phyloP scores from a whole-genome alignment of 2,329 filamentous ascomycete species.

The Bimuria novae-zelandiae region DNA sequence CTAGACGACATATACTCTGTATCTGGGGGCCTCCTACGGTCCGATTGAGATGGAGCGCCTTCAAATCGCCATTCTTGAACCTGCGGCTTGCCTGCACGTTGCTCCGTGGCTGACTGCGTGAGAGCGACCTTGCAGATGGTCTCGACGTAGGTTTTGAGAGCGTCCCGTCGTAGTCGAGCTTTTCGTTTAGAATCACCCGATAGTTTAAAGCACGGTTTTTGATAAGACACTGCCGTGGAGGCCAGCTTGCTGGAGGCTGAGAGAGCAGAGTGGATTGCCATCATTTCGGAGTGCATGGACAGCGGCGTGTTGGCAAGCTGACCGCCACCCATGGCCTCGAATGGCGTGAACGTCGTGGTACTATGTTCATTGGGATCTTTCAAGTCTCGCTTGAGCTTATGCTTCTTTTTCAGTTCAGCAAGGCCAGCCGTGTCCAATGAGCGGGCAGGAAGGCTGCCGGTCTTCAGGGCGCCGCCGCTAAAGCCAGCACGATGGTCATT shows the following conservation, averaged over 20 bases:
- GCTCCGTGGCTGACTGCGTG: constrained; percentile 33
- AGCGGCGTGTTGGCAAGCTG: constrained; percentile 49
- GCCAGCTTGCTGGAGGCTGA: constrained; percentile 51
- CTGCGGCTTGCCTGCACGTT: constrained; percentile 41
- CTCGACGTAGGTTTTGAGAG: constrained; percentile 53
- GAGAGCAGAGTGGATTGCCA: constrained; percentile 59
- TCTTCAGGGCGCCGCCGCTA: constrained; percentile 56
- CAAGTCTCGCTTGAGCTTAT: constrained; percentile 19
- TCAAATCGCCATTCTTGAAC: constrained; percentile 57
- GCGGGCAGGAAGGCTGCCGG: constrained; percentile 43
- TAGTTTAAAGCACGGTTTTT: constrained; percentile 59
- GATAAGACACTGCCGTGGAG: constrained; percentile 48
- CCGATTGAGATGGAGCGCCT: constrained; percentile 50
- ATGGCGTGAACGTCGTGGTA: constrained; percentile 44
- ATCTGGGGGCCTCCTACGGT: too few relatives aligned
- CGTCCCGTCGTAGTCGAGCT: constrained; percentile 49
- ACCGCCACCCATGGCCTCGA: constrained; percentile 46
- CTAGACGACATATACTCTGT: too few relatives aligned
- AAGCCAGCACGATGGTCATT: constrained; percentile 58
- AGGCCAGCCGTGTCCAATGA: constrained; percentile 44
- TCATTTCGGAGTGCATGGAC: constrained; percentile 62
- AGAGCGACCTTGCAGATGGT: constrained; percentile 46
- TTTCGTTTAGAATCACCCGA: constrained; percentile 55
- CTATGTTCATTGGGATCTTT: neutral
- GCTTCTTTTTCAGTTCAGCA: constrained; percentile 43